These are phyloP conservation scores for Hawksworthiomyces lignivorus DNA, from an alignment of 2,329 filamentous ascomycete genomes.

Conservation along the genomic window DNA sequence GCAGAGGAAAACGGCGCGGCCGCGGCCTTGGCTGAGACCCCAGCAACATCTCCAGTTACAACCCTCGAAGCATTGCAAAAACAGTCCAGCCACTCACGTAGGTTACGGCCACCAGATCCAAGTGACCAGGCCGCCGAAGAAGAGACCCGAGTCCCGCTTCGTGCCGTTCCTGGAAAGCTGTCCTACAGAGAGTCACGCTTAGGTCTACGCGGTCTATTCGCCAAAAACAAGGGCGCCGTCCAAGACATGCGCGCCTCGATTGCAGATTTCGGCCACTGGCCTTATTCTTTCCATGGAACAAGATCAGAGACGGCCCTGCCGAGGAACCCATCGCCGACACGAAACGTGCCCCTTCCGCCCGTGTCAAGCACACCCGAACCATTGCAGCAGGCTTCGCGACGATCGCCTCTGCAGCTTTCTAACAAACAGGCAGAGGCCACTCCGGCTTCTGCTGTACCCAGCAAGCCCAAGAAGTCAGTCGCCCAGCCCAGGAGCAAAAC, in stretches of 20 bases:
- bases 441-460: background rate
- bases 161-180: conserved; percentile 29
- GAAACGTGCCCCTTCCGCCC: background rate
- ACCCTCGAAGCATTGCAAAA: conserved; percentile 14
- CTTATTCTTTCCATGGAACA: conserved; percentile 27
- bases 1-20: background rate
- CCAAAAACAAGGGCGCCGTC: conserved; percentile 17
- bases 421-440: too few relatives aligned
- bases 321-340: conserved; percentile 6
- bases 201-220: conserved; percentile 43
- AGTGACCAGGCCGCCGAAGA: conserved; percentile 19
- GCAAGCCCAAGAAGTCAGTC: conserved; percentile 21
- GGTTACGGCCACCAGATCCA: conserved; percentile 32
- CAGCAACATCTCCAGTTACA: background rate
- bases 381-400: background rate
- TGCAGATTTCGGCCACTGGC: conserved; percentile 37
- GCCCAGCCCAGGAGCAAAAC: conserved; percentile 17
- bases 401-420: too few relatives aligned
- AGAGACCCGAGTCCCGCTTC: conserved; percentile 34
- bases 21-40: background rate
- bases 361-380: background rate
- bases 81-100: conserved; percentile 25
- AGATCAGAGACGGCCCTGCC: conserved; percentile 29
- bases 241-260: conserved; percentile 35
- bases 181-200: conserved; percentile 43